Conservation (phyloP, 2,329 filamentous ascomycete species). For the Aspergillus pseudoviridinutans region DNA sequence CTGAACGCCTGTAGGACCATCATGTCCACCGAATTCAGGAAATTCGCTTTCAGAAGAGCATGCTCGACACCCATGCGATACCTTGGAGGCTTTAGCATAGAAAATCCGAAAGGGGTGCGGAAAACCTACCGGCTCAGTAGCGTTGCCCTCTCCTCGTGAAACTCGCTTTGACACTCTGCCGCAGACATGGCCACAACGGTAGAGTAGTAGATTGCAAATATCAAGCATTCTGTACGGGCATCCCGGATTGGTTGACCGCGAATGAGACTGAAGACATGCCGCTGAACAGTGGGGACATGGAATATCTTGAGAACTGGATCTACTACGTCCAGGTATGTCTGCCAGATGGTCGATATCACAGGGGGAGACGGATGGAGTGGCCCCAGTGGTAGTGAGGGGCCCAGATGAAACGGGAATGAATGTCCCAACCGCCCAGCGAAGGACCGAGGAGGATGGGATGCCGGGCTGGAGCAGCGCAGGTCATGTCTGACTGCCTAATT, state of each 20-base stretch:
- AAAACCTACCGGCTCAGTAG: conserved; percentile 11
- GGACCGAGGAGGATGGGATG: no score
- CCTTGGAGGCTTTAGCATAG: conserved; percentile 6
- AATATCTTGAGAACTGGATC: conserved; percentile 56
- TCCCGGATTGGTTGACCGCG: background rate
- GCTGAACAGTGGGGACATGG: conserved; percentile 50
- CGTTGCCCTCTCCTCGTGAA: conserved; percentile 8
- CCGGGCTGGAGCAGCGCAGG: no score
- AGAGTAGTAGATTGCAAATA: conserved; percentile 18
- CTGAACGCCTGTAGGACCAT: conserved; percentile 17
- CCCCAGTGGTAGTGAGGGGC: background rate
- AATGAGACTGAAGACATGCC: conserved; percentile 43
- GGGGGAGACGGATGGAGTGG: conserved; percentile 3
- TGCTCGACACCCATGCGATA: conserved; percentile 17
- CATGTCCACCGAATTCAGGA: conserved; percentile 11
- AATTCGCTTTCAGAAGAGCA: conserved; percentile 7
- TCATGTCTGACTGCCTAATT: no score
- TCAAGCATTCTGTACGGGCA: conserved; percentile 8
- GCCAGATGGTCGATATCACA: conserved; percentile 14
- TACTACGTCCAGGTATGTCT: conserved; percentile 31
- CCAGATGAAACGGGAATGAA: background rate
- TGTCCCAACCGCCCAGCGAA: no score
- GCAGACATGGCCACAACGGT: conserved; percentile 11
- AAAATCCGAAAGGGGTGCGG: background rate
- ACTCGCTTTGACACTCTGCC: conserved; percentile 8